Percentiles rank a stretch among this genome's conserved stretches.
These are phyloP conservation scores for Diaporthe amygdali DNA, from an alignment of 2,329 filamentous ascomycete genomes.

Conservation along the genomic window DNA sequence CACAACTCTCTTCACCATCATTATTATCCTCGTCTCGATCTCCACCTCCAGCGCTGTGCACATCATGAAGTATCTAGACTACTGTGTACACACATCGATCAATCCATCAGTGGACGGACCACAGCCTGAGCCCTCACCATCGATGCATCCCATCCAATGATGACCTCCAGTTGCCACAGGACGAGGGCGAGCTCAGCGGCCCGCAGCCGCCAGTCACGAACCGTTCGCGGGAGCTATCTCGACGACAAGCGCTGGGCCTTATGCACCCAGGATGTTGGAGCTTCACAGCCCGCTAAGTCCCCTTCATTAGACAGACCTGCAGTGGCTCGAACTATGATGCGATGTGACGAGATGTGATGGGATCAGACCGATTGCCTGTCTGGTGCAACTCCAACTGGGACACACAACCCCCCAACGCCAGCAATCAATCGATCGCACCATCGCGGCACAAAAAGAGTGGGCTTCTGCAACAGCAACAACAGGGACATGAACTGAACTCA, in stretches of 20 bases:
- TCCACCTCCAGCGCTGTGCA: too few relatives aligned
- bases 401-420: neutral
- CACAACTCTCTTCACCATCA: neutral
- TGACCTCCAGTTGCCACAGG: neutral
- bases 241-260: constrained; percentile 2
- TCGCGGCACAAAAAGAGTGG: neutral
- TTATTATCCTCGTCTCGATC: too few relatives aligned
- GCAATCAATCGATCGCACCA: neutral
- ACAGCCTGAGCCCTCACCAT: neutral
- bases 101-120: neutral
- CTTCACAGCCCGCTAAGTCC: neutral
- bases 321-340: constrained; percentile 6
- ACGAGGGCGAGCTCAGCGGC: neutral
- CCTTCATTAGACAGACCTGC: constrained; percentile 3
- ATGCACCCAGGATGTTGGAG: constrained; percentile 1
- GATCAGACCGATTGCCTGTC: neutral
- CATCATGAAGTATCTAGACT: neutral
- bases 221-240: neutral
- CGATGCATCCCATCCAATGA: neutral
- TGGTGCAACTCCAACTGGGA: neutral
- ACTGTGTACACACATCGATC: too few relatives aligned
- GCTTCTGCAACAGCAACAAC: neutral
- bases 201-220: constrained; percentile 8
- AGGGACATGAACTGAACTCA: neutral
- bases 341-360: constrained; percentile 5